Conservation (phyloP, 345 rosid species). For the Sapria himalayana region DNA sequence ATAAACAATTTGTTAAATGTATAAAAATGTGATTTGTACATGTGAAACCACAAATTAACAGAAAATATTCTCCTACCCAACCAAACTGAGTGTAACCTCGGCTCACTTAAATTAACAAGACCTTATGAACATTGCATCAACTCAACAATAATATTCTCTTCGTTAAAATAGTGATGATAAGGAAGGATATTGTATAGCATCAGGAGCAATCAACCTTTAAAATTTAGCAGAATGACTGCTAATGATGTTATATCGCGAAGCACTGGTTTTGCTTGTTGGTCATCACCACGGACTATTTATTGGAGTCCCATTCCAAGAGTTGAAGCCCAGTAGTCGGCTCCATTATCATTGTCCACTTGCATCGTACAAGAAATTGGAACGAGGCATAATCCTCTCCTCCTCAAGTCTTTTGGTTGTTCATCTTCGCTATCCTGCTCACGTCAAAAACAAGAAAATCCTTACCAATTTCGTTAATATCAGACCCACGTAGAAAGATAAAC, state of each 20-base stretch:
- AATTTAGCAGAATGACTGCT: slow-evolving; percentile 81
- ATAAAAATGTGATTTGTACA: too few species aligned
- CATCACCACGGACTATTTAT: slow-evolving; percentile 8
- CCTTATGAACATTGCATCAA: too few species aligned
- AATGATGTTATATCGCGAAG: slow-evolving; percentile 65
- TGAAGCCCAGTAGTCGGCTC: slow-evolving; percentile 68
- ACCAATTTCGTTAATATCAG: too few species aligned
- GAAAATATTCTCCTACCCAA: too few species aligned
- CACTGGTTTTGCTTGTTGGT: slow-evolving; percentile 5
- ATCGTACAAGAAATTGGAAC: slow-evolving; percentile 56
- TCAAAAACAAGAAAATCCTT: too few species aligned
- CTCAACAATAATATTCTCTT: too few species aligned
- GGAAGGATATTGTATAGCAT: slow-evolving; percentile 52
- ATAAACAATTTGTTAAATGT: too few species aligned
- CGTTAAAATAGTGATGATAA: neutral
- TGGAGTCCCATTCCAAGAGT: slow-evolving; percentile 28
- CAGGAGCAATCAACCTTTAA: slow-evolving; percentile 99
- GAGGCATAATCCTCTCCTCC: slow-evolving; percentile 66
- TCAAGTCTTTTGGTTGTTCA: slow-evolving; percentile 28
- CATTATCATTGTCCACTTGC: slow-evolving; percentile 42
- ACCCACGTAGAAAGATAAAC: too few species aligned
- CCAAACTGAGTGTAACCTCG: too few species aligned
- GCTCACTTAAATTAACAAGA: too few species aligned
- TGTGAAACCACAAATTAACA: too few species aligned
- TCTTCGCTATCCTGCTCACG: slow-evolving; percentile 20